Evolutionary conservation across 805 yeast species (phyloP).

Genomic region (Wickerhamiella dianesei): DNA sequence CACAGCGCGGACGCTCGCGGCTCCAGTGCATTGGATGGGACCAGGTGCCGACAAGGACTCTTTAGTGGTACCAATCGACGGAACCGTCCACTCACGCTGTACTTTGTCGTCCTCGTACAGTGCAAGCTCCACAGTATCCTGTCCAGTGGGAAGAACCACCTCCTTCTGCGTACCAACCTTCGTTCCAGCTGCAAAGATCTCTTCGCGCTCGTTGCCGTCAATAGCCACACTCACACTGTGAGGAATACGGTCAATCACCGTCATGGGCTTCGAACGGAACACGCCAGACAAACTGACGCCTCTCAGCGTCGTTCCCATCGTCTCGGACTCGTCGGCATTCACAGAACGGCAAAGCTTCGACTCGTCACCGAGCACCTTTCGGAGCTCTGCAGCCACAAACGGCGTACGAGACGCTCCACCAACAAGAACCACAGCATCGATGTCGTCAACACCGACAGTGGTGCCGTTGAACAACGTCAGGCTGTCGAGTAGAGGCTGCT

Average conservation of each 20-base stretch:
- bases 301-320: slow-evolving; percentile 73
- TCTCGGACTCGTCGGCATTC: slow-evolving; percentile 92
- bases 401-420: slow-evolving; percentile 94
- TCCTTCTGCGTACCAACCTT: slow-evolving; percentile 26
- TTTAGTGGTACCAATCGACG: slow-evolving; percentile 16
- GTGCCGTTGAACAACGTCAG: slow-evolving; percentile 27
- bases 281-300: slow-evolving; percentile 64
- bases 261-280: slow-evolving; percentile 49
- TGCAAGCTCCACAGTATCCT: slow-evolving; percentile 25
- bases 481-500: slow-evolving; percentile 42
- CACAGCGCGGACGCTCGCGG: slow-evolving; percentile 10
- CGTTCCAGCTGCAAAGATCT: slow-evolving; percentile 16
- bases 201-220: not conserved
- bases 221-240: slow-evolving; percentile 27
- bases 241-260: slow-evolving; percentile 26
- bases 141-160: slow-evolving; percentile 16
- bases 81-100: slow-evolving; percentile 18
- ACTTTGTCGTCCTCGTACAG: slow-evolving; percentile 30
- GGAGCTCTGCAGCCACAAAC: slow-evolving; percentile 41
- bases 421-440: slow-evolving; percentile 45
- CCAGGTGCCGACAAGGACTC: slow-evolving; percentile 21
- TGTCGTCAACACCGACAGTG: slow-evolving; percentile 14
- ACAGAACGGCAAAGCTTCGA: slow-evolving; percentile 55
- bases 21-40: slow-evolving; percentile 10
- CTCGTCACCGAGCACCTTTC: slow-evolving; percentile 38